Evolutionary conservation across 345 rosid species (phyloP), one percentile per base, ranked within the genome.

Genomic region (Hypericum perforatum): DNA sequence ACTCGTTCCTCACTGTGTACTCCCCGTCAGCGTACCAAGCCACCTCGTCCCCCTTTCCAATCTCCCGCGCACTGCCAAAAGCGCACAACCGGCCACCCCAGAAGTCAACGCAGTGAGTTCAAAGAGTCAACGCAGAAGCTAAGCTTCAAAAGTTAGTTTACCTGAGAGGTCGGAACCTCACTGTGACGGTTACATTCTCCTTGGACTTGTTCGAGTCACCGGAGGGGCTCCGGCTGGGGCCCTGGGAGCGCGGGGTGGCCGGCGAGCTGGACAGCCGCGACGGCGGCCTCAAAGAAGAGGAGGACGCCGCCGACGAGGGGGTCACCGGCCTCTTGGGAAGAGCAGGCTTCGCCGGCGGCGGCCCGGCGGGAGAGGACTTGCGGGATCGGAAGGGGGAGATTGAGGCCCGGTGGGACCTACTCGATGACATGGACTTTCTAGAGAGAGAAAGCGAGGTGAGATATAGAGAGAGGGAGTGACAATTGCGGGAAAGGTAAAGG

Each of bases 21-120:
- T 79, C 85, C 49, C 89, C 92, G 63, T 84, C 95, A 3, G 95
- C 95, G 57, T 81, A 83, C 95, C 95, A 81, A 0, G 92, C 85
- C 45, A 81, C 69, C 78, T 81, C 92, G 60, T 84, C 92, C 39
- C 95, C 95, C 71, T 81, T 79, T 53, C 70, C 78, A 63, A 84
- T 77, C 73, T 86, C 92, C 59, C 86, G 62, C 10, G 59, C 76
- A 78, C 95, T 86, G 63, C 6, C 15, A 15, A 56, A 53, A 53
- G 11, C 15, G 32, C 61, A 58, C 0, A 51, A 55, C 59, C 48
- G 42, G 57, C 15, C 59, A 53, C 48, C 29, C 22, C 3, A 13
- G 49, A 45, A 39, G 61, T 66, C 11, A 36, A 63, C 39, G 14
- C n/a, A 41, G 8, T 8, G 16, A n/a, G 5, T 10, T 11, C 41